Evolutionary conservation across 2,329 filamentous ascomycete genomes (phyloP).

Genomic region (Coniochaeta sp.): DNA sequence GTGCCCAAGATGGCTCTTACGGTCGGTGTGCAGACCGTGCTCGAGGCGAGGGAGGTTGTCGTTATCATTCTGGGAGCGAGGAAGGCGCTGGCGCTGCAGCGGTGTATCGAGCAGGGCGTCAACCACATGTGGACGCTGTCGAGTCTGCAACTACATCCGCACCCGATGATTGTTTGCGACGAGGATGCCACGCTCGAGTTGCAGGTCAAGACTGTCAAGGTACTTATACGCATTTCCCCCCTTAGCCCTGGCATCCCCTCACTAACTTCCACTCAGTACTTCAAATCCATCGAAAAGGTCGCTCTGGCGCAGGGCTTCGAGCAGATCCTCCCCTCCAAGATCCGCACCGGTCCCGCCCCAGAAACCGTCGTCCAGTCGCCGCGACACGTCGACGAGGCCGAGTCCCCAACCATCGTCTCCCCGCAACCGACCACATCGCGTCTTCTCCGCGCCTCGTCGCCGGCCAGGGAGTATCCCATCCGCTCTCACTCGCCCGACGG

Average conservation of each 20-base stretch:
- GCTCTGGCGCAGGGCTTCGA: conserved; percentile 37
- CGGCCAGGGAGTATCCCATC: conserved; percentile 46
- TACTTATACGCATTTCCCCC: conserved; percentile 10
- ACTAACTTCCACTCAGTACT: conserved; percentile 33
- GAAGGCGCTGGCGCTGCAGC: conserved; percentile 65
- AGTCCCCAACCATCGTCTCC: conserved; percentile 38
- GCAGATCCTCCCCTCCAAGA: conserved; percentile 41
- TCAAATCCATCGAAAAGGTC: conserved; percentile 52
- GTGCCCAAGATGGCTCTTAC: conserved; percentile 67
- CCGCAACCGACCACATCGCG: conserved; percentile 50
- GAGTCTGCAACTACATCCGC: conserved; percentile 63
- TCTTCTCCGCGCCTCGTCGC: conserved; percentile 44
- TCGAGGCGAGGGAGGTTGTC: conserved; percentile 66
- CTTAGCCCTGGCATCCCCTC: neutral
- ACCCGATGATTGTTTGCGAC: conserved; percentile 67
- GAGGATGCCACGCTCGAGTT: conserved; percentile 61
- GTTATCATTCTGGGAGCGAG: conserved; percentile 66
- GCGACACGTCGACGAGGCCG: conserved; percentile 19
- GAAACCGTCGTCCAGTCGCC: conserved; percentile 21
- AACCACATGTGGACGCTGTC: conserved; percentile 80
- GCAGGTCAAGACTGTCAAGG: conserved; percentile 57
- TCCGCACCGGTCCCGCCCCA: conserved; percentile 42
- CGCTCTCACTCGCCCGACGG: conserved; percentile 50
- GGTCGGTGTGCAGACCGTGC: conserved; percentile 44
- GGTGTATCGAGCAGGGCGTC: conserved; percentile 65